Conservation (phyloP, 2,329 filamentous ascomycete species). For the Aspergillus persii region DNA sequence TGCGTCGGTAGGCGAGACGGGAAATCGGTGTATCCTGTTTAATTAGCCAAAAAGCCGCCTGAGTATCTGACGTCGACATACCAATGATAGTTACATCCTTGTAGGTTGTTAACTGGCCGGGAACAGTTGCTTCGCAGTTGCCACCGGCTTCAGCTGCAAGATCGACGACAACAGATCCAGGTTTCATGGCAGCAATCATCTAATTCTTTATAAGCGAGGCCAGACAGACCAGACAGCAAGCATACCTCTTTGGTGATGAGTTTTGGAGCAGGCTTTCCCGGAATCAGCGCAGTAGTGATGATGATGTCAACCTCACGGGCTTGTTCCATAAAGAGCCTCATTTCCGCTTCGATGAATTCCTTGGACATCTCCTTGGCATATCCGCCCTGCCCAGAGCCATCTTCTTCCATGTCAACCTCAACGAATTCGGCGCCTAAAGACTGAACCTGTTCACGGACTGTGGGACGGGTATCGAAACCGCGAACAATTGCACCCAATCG, state of each 20-base stretch:
- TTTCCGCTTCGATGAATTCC: conserved; percentile 88
- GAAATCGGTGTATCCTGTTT: conserved; percentile 74
- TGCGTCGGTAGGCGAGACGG: conserved; percentile 84
- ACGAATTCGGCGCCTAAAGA: conserved; percentile 87
- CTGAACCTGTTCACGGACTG: conserved; percentile 83
- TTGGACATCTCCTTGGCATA: conserved; percentile 95
- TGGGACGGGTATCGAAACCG: conserved; percentile 87
- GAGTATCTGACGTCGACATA: conserved; percentile 34
- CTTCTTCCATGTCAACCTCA: conserved; percentile 80
- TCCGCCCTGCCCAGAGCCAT: conserved; percentile 78
- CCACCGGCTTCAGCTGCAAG: conserved; percentile 83
- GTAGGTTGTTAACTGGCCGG: conserved; percentile 67
- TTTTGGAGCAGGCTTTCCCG: conserved; percentile 77
- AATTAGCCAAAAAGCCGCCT: neutral
- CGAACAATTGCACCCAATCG: conserved; percentile 86
- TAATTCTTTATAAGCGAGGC: conserved; percentile 29
- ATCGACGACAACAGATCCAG: conserved; percentile 84
- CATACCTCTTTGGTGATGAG: conserved; percentile 69
- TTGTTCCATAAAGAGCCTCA: conserved; percentile 88
- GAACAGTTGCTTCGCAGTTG: conserved; percentile 78
- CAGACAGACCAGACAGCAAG: neutral
- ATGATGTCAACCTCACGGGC: conserved; percentile 87
- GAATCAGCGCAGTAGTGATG: conserved; percentile 88
- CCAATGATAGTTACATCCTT: conserved; percentile 83
- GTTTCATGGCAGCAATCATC: conserved; percentile 83